Evolutionary conservation across 148 eudicot genomes (phyloP), one percentile per base, ranked within the genome.

Genomic region (Suaeda aralocaspica): DNA sequence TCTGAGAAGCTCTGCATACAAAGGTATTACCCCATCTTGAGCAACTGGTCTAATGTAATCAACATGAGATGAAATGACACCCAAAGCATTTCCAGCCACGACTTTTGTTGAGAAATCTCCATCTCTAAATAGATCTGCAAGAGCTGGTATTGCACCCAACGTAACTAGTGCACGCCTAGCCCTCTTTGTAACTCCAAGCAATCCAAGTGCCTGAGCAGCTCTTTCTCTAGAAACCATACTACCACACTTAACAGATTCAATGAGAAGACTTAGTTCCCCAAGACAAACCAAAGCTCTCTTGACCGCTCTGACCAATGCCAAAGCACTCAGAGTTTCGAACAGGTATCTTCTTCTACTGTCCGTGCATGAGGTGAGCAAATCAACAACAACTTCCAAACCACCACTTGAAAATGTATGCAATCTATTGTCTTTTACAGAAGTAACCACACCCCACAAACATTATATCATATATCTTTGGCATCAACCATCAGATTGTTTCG

Each of bases 191-290:
- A 79, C 68, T 48, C 85, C 89, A 52, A 86, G 79, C 74, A 83
- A 65, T 70, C 87, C 89, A 34, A 86, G 78, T 26, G 85, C 87
- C 59, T 86, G 87, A 83, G 89, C 85, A 70, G 87, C 89, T 78
- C 87, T 77, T 64, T 75, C 78, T 77, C 84, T 83, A 14, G 89
- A 83, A 26, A 73, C 63, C 75, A 81, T 70, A 42, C 82, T 79
- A 36, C 89, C 89, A 66, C 7, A 36, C 67, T 61, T 68, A 34
- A 82, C 80, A 28, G 82, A 80, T 57, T 83, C 85, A 67, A 86
- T 71, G 50, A 86, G 83, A 64, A 76, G 75, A 70, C 58, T 51
- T 60, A 79, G 72, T 11, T 67, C 76, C n/a, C 85, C 78, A 14
- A 67, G 69, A 67, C 48, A 59, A 52, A 77, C 49, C 61, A 86